These are phyloP conservation scores for Aspergillus pseudonomiae DNA, from an alignment of 2,329 filamentous ascomycete genomes.

Conservation along the genomic window DNA sequence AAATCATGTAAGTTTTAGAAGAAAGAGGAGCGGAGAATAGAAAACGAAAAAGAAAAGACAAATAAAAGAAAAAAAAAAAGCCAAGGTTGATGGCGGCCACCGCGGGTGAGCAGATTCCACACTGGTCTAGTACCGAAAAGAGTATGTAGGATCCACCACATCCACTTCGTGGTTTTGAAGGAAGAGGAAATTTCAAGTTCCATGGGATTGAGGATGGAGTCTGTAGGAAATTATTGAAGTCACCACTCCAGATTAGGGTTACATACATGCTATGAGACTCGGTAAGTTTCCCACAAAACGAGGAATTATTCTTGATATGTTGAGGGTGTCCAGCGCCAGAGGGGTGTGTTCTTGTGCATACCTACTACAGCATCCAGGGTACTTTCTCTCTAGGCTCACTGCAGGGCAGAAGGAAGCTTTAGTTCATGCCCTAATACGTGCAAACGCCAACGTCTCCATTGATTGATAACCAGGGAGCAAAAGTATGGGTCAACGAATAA, in stretches of 20 bases:
- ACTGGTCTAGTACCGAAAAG: not conserved
- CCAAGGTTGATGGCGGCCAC: not conserved
- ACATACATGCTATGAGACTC: not conserved
- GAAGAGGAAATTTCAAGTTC: conserved; percentile 10
- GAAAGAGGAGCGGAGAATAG: no score
- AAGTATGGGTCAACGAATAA: conserved; percentile 15
- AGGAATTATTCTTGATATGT: not conserved
- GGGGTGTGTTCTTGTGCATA: not conserved
- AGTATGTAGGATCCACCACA: not conserved
- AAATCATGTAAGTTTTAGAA: no score
- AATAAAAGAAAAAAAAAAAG: not conserved
- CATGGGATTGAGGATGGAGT: not conserved
- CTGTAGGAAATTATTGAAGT: not conserved
- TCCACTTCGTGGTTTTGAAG: not conserved
- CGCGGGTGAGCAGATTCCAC: conserved; percentile 5
- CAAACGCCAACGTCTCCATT: conserved; percentile 5
- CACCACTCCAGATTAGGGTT: not conserved
- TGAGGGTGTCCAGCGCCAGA: not conserved
- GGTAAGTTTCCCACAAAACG: not conserved
- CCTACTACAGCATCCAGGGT: not conserved
- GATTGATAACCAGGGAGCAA: conserved; percentile 22
- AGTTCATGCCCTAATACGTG: conserved; percentile 7
- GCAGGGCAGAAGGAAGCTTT: not conserved
- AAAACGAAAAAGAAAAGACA: not conserved
- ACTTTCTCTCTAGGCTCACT: not conserved